phyloP scores from a whole-genome alignment of 2,329 filamentous ascomycete genomes.

The Claviceps maximensis region DNA sequence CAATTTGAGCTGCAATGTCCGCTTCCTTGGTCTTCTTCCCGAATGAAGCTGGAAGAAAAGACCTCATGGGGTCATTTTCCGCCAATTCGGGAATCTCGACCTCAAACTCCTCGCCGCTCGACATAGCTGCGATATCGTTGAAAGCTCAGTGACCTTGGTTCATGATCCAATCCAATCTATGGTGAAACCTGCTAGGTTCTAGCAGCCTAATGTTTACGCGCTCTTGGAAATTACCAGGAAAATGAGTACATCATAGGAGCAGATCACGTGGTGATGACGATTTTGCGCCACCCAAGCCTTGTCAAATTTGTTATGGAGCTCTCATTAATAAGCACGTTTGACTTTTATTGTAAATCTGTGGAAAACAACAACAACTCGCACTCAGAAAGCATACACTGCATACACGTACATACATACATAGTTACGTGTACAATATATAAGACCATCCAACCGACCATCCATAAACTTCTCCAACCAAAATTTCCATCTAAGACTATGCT shows the following conservation, averaged over 20 bases:
- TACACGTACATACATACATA: too few relatives aligned
- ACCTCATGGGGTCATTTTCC: constrained; percentile 56
- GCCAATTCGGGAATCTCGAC: constrained; percentile 41
- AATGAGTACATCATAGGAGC: not conserved
- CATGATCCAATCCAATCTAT: not conserved
- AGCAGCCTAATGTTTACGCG: not conserved
- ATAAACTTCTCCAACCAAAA: too few relatives aligned
- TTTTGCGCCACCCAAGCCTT: not conserved
- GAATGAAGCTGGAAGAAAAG: constrained; percentile 71
- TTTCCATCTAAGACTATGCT: not conserved
- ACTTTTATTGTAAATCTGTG: too few relatives aligned
- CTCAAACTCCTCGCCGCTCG: constrained; percentile 46
- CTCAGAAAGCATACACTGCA: not conserved
- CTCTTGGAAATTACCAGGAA: not conserved
- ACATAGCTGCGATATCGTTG: constrained; percentile 27
- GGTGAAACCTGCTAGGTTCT: not conserved
- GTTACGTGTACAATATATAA: not conserved
- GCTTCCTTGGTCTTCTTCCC: constrained; percentile 66
- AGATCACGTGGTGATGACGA: constrained; percentile 1
- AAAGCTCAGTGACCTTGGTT: not conserved
- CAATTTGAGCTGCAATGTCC: constrained; percentile 68
- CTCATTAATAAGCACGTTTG: too few relatives aligned
- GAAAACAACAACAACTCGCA: too few relatives aligned
- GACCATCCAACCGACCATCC: too few relatives aligned
- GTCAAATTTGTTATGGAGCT: not conserved